Evolutionary conservation across 2,329 filamentous ascomycete genomes (phyloP).

Genomic region (Acrodontium crateriforme): DNA sequence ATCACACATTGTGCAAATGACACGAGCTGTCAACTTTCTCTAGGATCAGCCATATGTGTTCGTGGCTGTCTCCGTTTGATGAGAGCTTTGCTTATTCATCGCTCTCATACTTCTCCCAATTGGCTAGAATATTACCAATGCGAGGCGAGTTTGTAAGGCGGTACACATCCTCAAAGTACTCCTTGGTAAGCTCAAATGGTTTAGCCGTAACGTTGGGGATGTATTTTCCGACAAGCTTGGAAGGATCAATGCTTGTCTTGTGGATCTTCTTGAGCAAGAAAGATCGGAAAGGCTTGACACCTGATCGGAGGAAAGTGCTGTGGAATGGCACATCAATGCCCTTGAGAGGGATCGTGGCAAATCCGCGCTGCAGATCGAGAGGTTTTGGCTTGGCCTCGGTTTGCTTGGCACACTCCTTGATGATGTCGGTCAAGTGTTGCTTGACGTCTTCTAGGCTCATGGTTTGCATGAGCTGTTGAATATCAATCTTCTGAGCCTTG

Average conservation of each 20-base stretch:
- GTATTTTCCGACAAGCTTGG: constrained; percentile 95
- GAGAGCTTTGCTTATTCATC: too few species aligned
- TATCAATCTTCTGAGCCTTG: constrained; percentile 94
- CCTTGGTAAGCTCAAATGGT: constrained; percentile 90
- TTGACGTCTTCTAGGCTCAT: constrained; percentile 84
- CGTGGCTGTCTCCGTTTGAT: too few species aligned
- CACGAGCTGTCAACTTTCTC: too few species aligned
- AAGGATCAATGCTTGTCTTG: constrained; percentile 95
- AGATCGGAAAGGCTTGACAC: constrained; percentile 96
- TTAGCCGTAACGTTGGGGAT: constrained; percentile 96
- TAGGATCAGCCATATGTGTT: too few species aligned
- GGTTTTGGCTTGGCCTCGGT: constrained; percentile 81
- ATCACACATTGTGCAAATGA: too few species aligned
- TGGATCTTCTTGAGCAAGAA: constrained; percentile 99
- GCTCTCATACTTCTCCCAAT: constrained; percentile 45
- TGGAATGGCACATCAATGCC: constrained; percentile 99
- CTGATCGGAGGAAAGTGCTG: constrained; percentile 91
- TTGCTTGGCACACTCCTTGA: constrained; percentile 72
- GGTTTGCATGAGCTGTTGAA: constrained; percentile 78
- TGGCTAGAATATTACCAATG: constrained; percentile 69
- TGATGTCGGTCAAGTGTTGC: constrained; percentile 77
- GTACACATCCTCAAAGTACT: constrained; percentile 99
- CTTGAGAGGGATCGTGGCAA: constrained; percentile 89
- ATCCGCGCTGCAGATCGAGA: constrained; percentile 81
- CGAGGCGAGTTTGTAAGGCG: constrained; percentile 69